A percentile compares a stretch with the other conserved stretches of the same genome.
Evolutionary conservation across 306 rosid species (phyloP).

Genomic region (Boehmeria nivea): DNA sequence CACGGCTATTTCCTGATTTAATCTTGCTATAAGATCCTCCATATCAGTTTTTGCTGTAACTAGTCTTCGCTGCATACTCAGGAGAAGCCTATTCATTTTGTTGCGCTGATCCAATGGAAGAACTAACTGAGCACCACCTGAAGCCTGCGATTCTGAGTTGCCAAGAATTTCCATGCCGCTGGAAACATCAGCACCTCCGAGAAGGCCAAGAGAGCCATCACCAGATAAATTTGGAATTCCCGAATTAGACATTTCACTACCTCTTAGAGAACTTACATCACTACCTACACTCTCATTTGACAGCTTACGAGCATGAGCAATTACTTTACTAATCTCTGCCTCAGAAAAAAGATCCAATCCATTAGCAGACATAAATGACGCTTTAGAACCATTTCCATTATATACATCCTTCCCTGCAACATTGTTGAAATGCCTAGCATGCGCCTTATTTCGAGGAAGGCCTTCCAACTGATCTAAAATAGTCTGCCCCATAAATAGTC

Average conservation of each 20-base stretch:
- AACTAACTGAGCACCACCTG: conserved; percentile 62
- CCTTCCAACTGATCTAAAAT: conserved; percentile 97
- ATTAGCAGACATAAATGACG: conserved; percentile 56
- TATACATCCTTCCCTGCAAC: conserved; percentile 34
- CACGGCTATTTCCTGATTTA: conserved; percentile 91
- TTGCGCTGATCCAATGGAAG: conserved; percentile 86
- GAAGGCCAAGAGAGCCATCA: conserved; percentile 57
- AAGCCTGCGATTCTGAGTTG: conserved; percentile 40
- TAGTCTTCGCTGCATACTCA: conserved; percentile 86
- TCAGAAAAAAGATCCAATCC: conserved; percentile 68
- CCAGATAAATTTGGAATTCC: conserved; percentile 69
- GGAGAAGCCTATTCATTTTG: conserved; percentile 81
- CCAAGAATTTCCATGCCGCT: conserved; percentile 45
- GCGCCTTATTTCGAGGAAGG: conserved; percentile 80
- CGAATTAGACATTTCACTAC: conserved; percentile 68
- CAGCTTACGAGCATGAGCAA: conserved; percentile 58
- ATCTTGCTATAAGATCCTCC: conserved; percentile 95
- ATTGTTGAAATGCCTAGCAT: conserved; percentile 56
- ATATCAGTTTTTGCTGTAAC: conserved; percentile 83
- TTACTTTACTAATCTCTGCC: conserved; percentile 54
- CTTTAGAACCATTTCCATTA: conserved; percentile 68
- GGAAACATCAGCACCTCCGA: conserved; percentile 54
- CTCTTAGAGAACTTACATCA: conserved; percentile 80
- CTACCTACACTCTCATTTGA: conserved; percentile 88
- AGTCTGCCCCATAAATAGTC: conserved; percentile 93